Conservation (phyloP, 495 filamentous ascomycete species). For the Podospora pseudopauciseta region DNA sequence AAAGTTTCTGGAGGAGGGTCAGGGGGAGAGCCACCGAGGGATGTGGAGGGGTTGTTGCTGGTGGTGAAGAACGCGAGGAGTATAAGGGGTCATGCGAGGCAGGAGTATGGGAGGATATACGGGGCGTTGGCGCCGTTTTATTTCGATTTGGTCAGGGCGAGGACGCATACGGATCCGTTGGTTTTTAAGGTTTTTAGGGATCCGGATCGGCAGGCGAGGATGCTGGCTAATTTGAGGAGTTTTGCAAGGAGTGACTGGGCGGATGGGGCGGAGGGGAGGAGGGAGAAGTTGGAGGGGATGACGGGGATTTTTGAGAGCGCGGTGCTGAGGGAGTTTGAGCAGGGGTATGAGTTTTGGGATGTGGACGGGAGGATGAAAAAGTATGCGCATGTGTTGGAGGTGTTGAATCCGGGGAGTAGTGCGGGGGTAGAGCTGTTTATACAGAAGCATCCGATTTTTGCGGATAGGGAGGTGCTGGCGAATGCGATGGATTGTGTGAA, state of each 20-base stretch:
- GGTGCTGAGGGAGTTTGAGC: slow-evolving; percentile 85
- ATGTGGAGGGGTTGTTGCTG: slow-evolving; percentile 58
- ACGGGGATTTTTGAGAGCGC: slow-evolving; percentile 84
- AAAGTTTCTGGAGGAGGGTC: slow-evolving; percentile 33
- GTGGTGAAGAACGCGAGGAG: slow-evolving; percentile 68
- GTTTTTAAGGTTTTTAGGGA: slow-evolving; percentile 84
- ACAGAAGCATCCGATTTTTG: slow-evolving; percentile 77
- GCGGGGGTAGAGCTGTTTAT: slow-evolving; percentile 81
- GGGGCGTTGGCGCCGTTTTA: slow-evolving; percentile 85
- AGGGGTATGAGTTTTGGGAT: slow-evolving; percentile 85
- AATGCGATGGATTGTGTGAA: slow-evolving; percentile 82
- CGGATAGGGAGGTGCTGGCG: slow-evolving; percentile 66
- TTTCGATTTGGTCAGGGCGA: slow-evolving; percentile 67
- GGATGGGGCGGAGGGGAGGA: slow-evolving; percentile 65
- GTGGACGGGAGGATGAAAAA: slow-evolving; percentile 81
- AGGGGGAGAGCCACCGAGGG: slow-evolving; percentile 34
- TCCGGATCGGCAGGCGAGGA: slow-evolving; percentile 82
- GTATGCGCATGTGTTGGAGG: slow-evolving; percentile 80
- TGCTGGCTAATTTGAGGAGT: slow-evolving; percentile 71
- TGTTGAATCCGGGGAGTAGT: slow-evolving; percentile 69
- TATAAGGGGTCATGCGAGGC: slow-evolving; percentile 78
- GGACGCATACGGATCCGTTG: slow-evolving; percentile 72
- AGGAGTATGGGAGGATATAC: slow-evolving; percentile 90
- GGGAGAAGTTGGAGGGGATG: slow-evolving; percentile 68
- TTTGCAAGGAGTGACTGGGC: slow-evolving; percentile 81